A percentile compares a stretch with the other conserved stretches of the same genome.
These are phyloP conservation scores for Hanseniaspora mollemarum DNA, from an alignment of 805 yeast species.

Conservation along the genomic window DNA sequence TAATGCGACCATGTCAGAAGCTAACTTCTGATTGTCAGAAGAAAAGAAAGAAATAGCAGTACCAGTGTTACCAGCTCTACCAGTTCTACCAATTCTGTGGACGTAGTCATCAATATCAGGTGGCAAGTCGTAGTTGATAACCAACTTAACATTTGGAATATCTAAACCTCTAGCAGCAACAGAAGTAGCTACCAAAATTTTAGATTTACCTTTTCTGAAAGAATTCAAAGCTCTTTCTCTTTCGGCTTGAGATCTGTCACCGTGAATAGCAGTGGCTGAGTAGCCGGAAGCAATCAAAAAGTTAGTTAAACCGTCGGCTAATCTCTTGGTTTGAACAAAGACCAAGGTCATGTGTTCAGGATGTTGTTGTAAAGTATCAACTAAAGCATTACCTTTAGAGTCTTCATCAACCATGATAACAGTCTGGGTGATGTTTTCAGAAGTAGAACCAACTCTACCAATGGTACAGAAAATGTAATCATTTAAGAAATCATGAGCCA, in stretches of 20 bases:
- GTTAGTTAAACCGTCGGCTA: constrained; percentile 93
- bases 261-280: constrained; percentile 98
- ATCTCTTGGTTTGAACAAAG: constrained; percentile 96
- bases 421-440: constrained; percentile 95
- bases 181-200: constrained; percentile 95
- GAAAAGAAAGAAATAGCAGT: constrained; percentile 96
- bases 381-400: constrained; percentile 80
- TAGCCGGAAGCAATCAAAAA: constrained; percentile 77
- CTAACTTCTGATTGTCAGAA: constrained; percentile 85
- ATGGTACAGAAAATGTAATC: constrained; percentile 92
- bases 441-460: constrained; percentile 98
- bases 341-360: constrained; percentile 68
- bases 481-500: constrained; percentile 94
- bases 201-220: constrained; percentile 84
- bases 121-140: constrained; percentile 94
- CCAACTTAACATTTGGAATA: constrained; percentile 97
- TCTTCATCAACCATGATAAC: constrained; percentile 82
- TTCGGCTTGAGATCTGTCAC: constrained; percentile 96
- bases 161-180: constrained; percentile 99
- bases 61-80: constrained; percentile 99
- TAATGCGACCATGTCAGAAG: constrained; percentile 74
- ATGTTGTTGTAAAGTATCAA: constrained; percentile 73
- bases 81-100: constrained; percentile 99
- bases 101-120: constrained; percentile 96
- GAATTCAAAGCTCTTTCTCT: constrained; percentile 95